These are phyloP conservation scores for Fusarium clavum DNA, from an alignment of 2,329 filamentous ascomycete genomes.

Conservation along the genomic window DNA sequence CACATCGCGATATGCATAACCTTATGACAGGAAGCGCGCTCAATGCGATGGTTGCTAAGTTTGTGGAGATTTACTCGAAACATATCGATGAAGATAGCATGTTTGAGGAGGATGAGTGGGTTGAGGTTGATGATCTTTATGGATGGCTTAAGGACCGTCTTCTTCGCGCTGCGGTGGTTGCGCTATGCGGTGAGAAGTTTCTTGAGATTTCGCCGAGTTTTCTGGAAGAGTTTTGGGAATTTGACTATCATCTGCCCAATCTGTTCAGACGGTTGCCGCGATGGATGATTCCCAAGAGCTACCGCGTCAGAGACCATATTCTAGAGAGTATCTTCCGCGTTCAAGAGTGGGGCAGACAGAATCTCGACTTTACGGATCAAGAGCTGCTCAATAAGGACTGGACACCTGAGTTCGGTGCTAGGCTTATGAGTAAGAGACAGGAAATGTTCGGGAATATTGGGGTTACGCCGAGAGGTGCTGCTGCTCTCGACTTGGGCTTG, in stretches of 20 bases:
- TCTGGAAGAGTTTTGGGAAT: constrained; percentile 35
- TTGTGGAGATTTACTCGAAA: constrained; percentile 14
- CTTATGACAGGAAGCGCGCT: constrained; percentile 18
- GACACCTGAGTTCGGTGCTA: constrained; percentile 42
- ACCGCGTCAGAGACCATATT: constrained; percentile 28
- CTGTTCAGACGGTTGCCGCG: constrained; percentile 35
- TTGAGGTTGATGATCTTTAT: constrained; percentile 30
- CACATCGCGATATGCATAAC: constrained; percentile 25
- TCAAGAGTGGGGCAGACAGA: constrained; percentile 17
- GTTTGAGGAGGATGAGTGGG: constrained; percentile 14
- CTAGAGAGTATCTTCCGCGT: constrained; percentile 21
- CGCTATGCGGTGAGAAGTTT: constrained; percentile 30
- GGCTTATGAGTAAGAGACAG: constrained; percentile 44
- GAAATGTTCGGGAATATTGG: constrained; percentile 29
- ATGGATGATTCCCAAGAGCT: constrained; percentile 34
- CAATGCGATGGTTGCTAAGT: constrained; percentile 13
- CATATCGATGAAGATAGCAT: constrained; percentile 10
- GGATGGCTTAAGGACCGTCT: constrained; percentile 22
- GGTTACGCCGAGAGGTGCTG: constrained; percentile 20
- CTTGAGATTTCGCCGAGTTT: constrained; percentile 27
- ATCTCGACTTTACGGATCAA: constrained; percentile 15
- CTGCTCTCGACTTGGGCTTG: constrained; percentile 41
- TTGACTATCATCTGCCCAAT: constrained; percentile 32
- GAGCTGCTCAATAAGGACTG: constrained; percentile 27
- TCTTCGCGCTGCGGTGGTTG: constrained; percentile 12